These are phyloP conservation scores for Pythium rishiriense DNA, from an alignment of 352 stramenopile species.

Conservation along the genomic window DNA sequence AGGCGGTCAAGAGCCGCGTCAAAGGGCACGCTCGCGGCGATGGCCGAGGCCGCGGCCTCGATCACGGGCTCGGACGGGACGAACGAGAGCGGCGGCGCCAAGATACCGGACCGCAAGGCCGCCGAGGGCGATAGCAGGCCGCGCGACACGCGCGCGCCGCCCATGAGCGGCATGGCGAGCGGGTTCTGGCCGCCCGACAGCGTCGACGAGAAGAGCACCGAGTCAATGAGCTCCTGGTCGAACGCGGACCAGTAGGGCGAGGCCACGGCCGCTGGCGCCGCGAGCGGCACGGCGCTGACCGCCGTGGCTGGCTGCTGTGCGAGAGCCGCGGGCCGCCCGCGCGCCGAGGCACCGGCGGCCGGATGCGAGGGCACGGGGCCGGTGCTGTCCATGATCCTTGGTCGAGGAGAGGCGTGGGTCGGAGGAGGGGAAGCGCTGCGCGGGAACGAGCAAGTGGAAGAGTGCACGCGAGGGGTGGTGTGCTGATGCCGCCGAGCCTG, in stretches of 20 bases:
- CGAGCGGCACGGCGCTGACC: background rate
- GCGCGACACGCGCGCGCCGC: background rate
- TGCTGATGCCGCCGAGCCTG: constrained; percentile 5
- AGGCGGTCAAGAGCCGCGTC: constrained; percentile 16
- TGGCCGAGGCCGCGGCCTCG: constrained; percentile 14
- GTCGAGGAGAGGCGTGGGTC: background rate
- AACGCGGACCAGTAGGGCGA: constrained; percentile 28
- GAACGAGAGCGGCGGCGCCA: constrained; percentile 19
- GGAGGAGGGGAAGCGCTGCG: background rate
- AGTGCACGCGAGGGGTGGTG: constrained; percentile 6
- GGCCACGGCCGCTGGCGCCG: background rate
- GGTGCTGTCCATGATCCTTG: constrained; percentile 15
- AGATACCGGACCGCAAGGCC: constrained; percentile 15
- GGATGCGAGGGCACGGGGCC: constrained; percentile 2
- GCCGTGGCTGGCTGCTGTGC: background rate
- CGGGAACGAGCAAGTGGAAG: constrained; percentile 15
- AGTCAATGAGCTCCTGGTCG: constrained; percentile 35
- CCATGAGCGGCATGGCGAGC: background rate
- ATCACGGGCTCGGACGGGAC: constrained; percentile 17
- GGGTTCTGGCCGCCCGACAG: background rate
- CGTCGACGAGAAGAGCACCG: constrained; percentile 23
- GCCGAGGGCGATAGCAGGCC: constrained; percentile 14
- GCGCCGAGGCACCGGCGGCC: background rate
- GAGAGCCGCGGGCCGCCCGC: constrained; percentile 5
- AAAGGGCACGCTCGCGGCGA: constrained; percentile 12